A percentile compares a stretch with the other conserved stretches of the same genome.
Evolutionary conservation across 176 grass and related monocot species (phyloP).

Genomic region (Zea mays): DNA sequence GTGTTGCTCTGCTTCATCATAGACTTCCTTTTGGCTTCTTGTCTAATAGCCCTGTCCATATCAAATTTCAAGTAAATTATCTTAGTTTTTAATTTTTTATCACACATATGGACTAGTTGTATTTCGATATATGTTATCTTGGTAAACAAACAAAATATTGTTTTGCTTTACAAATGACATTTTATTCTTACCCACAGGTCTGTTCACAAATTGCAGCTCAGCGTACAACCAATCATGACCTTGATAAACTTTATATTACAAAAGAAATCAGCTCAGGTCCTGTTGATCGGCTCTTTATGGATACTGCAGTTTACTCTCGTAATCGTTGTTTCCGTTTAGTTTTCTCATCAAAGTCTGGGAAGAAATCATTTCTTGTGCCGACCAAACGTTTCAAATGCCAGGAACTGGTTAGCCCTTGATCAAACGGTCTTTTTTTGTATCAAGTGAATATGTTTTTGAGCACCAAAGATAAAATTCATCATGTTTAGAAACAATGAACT

Average conservation of each 20-base stretch:
- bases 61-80: constrained; percentile 3
- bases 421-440: constrained; percentile 23
- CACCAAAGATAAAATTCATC: neutral
- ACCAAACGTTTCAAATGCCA: constrained; percentile 80
- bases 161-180: constrained; percentile 13
- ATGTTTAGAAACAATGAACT: neutral
- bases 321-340: constrained; percentile 92
- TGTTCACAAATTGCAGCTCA: constrained; percentile 64
- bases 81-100: constrained; percentile 10
- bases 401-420: constrained; percentile 73
- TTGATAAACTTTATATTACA: constrained; percentile 69
- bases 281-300: constrained; percentile 66
- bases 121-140: constrained; percentile 17
- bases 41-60: neutral
- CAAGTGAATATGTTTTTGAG: constrained; percentile 11
- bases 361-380: constrained; percentile 80
- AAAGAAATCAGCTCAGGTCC: constrained; percentile 57
- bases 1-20: neutral
- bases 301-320: constrained; percentile 83
- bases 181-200: constrained; percentile 52
- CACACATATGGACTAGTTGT: neutral
- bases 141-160: neutral
- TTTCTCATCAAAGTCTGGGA: constrained; percentile 92
- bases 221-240: constrained; percentile 44
- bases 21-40: neutral